Percentiles rank a stretch among this genome's conserved stretches.
These are phyloP conservation scores for Pterocarpus santalinus DNA, from an alignment of 306 rosid genomes.

Conservation along the genomic window DNA sequence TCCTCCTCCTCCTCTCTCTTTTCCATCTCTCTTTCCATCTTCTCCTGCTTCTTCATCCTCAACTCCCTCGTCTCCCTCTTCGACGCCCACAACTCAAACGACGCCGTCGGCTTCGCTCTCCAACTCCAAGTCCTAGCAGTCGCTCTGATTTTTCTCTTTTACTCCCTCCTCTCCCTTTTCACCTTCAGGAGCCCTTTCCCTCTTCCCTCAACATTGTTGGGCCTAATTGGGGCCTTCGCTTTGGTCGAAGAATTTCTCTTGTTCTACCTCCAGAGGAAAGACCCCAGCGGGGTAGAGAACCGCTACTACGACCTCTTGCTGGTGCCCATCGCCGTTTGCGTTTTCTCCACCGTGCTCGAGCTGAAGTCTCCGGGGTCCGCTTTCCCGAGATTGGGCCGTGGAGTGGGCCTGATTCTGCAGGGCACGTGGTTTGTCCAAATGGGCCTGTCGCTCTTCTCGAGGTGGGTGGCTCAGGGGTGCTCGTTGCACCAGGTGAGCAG, in stretches of 20 bases:
- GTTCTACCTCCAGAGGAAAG: conserved; percentile 83
- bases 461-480: conserved; percentile 73
- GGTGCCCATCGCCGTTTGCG: conserved; percentile 68
- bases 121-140: conserved; percentile 68
- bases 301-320: conserved; percentile 79
- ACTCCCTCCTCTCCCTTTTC: conserved; percentile 59
- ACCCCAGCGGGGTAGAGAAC: conserved; percentile 73
- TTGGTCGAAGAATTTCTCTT: conserved; percentile 75
- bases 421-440: conserved; percentile 89
- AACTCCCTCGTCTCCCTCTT: conserved; percentile 62
- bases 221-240: conserved; percentile 65
- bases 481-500: conserved; percentile 63
- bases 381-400: conserved; percentile 68
- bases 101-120: conserved; percentile 72
- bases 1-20: conserved; percentile 42
- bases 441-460: conserved; percentile 73
- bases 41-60: conserved; percentile 59
- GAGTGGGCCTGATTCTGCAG: conserved; percentile 72
- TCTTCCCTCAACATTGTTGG: conserved; percentile 55
- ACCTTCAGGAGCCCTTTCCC: conserved; percentile 43
- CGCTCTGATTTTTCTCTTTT: conserved; percentile 65
- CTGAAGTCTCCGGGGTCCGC: conserved; percentile 55
- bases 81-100: conserved; percentile 64
- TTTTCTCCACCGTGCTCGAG: conserved; percentile 62
- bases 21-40: conserved; percentile 42